A percentile compares a stretch with the other conserved stretches of the same genome.
phyloP scores from a whole-genome alignment of 768 basidiomycete species.

The Boletus coccyginus region DNA sequence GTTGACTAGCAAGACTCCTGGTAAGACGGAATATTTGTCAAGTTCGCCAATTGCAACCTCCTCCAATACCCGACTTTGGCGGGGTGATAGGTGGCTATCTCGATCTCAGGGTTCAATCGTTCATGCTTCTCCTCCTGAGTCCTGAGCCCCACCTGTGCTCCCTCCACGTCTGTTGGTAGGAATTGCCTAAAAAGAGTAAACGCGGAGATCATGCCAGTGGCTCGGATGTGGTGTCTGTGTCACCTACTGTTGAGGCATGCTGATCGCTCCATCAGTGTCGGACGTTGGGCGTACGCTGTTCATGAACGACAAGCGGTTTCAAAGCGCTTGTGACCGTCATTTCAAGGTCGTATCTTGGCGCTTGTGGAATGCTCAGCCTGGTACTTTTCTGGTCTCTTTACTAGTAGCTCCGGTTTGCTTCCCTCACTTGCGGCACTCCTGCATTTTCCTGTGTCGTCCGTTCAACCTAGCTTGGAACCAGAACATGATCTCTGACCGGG shows the following conservation, averaged over 20 bases:
- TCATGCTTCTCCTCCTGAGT: neutral
- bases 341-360: neutral
- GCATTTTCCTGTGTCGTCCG: neutral
- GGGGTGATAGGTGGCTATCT: too few species aligned
- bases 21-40: neutral
- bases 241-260: neutral
- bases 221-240: too few species aligned
- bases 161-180: neutral
- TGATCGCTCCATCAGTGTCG: neutral
- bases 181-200: neutral
- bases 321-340: neutral
- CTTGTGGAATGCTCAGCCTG: neutral
- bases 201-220: too few species aligned
- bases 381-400: neutral
- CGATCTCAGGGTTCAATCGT: neutral
- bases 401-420: neutral
- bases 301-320: neutral
- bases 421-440: neutral
- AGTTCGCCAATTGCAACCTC: too few species aligned
- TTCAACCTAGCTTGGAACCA: neutral
- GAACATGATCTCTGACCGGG: neutral
- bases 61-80: neutral
- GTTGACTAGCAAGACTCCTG: neutral
- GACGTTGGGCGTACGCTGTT: neutral
- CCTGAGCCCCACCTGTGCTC: neutral